Conservation (phyloP, 805 yeast genomes). For the Deakozyma indianensis region DNA sequence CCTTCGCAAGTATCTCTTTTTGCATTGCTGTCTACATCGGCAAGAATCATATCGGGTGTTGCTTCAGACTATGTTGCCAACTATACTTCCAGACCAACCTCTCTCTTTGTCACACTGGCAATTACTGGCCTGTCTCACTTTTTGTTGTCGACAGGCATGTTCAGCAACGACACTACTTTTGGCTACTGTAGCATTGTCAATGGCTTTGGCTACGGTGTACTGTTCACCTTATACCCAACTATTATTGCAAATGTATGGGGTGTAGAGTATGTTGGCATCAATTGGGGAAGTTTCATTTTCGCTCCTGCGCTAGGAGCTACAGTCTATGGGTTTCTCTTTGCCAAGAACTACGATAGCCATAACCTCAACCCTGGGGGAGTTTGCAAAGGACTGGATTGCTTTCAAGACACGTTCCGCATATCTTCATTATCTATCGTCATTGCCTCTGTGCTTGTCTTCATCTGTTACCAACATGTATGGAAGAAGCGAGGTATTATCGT, state of each 20-base stretch:
- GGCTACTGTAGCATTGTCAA: slow-evolving; percentile 31
- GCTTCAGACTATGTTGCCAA: slow-evolving; percentile 44
- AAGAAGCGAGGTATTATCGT: slow-evolving; percentile 1
- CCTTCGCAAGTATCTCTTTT: slow-evolving; percentile 36
- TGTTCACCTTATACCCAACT: slow-evolving; percentile 79
- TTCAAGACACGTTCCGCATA: neutral
- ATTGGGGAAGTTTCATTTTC: slow-evolving; percentile 81
- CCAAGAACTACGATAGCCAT: slow-evolving; percentile 26
- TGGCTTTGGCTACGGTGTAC: slow-evolving; percentile 69
- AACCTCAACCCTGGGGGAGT: neutral
- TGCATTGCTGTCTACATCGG: slow-evolving; percentile 53
- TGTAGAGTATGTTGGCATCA: slow-evolving; percentile 72
- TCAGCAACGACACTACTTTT: slow-evolving; percentile 14
- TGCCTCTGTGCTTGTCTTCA: neutral
- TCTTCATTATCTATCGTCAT: neutral
- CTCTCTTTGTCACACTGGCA: slow-evolving; percentile 19
- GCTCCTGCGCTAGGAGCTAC: slow-evolving; percentile 80
- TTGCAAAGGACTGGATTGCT: neutral
- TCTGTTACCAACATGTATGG: slow-evolving; percentile 1
- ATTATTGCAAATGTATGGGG: slow-evolving; percentile 80
- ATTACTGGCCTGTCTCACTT: slow-evolving; percentile 26
- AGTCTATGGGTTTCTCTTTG: slow-evolving; percentile 55
- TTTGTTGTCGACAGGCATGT: slow-evolving; percentile 10
- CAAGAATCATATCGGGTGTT: slow-evolving; percentile 55
- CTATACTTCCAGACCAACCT: slow-evolving; percentile 15